These are phyloP conservation scores for Aspergillus campestris DNA, from an alignment of 495 filamentous ascomycete genomes.

Conservation along the genomic window DNA sequence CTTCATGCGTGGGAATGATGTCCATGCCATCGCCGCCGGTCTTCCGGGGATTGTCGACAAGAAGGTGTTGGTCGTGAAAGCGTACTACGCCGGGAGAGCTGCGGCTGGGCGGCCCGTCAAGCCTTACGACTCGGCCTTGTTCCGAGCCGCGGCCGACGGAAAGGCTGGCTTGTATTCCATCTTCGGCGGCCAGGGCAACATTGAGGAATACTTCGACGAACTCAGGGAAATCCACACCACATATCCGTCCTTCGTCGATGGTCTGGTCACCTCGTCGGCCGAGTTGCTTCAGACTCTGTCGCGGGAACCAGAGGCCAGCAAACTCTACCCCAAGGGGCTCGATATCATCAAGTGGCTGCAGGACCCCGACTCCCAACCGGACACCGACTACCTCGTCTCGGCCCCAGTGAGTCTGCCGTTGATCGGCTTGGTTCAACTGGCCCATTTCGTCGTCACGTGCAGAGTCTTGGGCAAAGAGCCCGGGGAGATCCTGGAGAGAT, in stretches of 20 bases:
- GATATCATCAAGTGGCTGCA: conserved; percentile 91
- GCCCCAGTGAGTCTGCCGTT: conserved; percentile 95
- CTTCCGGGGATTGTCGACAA: conserved; percentile 84
- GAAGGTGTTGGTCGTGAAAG: conserved; percentile 75
- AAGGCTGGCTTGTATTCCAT: conserved; percentile 78
- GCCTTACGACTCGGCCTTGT: conserved; percentile 83
- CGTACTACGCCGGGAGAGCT: conserved; percentile 84
- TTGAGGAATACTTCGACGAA: conserved; percentile 98
- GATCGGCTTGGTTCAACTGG: conserved; percentile 90
- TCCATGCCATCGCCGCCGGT: conserved; percentile 77
- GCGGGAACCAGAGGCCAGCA: conserved; percentile 76
- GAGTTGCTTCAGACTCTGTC: conserved; percentile 78
- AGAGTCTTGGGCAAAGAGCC: conserved; percentile 80
- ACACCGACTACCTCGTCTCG: conserved; percentile 91
- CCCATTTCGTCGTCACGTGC: conserved; percentile 90
- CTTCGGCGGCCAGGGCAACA: conserved; percentile 98
- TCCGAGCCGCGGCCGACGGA: conserved; percentile 76
- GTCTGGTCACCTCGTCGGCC: conserved; percentile 69
- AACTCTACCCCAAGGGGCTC: conserved; percentile 91
- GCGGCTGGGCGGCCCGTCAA: conserved; percentile 75
- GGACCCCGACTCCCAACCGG: conserved; percentile 77
- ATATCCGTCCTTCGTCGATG: conserved; percentile 82
- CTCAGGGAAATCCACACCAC: conserved; percentile 82
- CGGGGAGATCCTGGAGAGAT: conserved; percentile 70
- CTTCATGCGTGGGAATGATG: conserved; percentile 91